Evolutionary conservation across 306 rosid genomes (phyloP), one percentile per base, ranked within the genome.

Genomic region (Gastrolobium bilobum): DNA sequence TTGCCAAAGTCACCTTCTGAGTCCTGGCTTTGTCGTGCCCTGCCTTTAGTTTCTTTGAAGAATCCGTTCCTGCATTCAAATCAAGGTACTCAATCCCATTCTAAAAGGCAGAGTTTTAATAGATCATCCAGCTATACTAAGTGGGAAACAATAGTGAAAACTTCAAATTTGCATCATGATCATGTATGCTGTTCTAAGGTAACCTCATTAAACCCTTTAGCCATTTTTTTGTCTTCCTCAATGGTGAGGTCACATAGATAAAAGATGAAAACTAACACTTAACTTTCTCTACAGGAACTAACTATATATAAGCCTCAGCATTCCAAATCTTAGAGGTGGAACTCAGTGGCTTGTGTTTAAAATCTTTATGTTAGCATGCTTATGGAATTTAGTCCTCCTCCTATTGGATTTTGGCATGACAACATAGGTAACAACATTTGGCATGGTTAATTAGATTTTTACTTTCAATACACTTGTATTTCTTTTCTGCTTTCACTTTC

Each of bases 111-210:
- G 43, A 85, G 83, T 48, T 80, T 83, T 38, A 87, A 86, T 56
- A 83, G 78, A 65, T 7, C 93, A 13, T 85, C 89, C 35, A 75
- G 83, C 33, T 83, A 71, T 73, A 73, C 87, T 77, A 95, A 93
- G 90, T 96, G 99, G 99, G 99, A 96, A 89, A 93, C 98, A 50
- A 91, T 90, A 37, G 98, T 96, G 73, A 96, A 96, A 80, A 73
- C 93, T 76, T 87, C 94, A 11, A 86, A 93, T 39, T 71, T 80
- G 84, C 82, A 51, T 58, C 92, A 86, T 48, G 96, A 90, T 84
- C 96, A 89, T 68, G 88, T 84, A 43, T 86, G 82, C 6, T 86
- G 81, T 79, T 96, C 97, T 4, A 84, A 89, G 99, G 99, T 95
- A 87, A 84, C 79, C 74, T 80, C 75, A 14, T 57, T 10, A 70